phyloP scores from a whole-genome alignment of 352 stramenopile species.

The Elongisporangium undulatum region DNA sequence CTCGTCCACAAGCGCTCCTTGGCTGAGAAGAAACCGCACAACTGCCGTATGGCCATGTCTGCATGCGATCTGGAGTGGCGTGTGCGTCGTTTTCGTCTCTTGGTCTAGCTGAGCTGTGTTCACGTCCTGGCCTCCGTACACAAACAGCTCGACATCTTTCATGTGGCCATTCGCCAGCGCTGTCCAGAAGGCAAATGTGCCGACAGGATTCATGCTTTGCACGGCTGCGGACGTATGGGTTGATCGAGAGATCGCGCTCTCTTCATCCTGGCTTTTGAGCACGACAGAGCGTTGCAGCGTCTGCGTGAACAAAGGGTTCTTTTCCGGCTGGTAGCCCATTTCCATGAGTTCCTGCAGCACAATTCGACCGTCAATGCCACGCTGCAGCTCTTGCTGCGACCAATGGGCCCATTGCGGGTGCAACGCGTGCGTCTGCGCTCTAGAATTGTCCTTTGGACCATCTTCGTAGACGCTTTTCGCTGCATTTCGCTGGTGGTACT shows the following conservation, averaged over 20 bases:
- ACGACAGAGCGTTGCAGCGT: constrained; percentile 18
- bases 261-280: constrained; percentile 21
- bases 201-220: constrained; percentile 18
- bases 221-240: neutral
- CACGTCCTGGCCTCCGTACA: constrained; percentile 58
- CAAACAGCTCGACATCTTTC: constrained; percentile 58
- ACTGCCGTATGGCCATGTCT: constrained; percentile 39
- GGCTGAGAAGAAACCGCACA: constrained; percentile 37
- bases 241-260: neutral
- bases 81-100: constrained; percentile 26
- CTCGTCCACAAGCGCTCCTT: constrained; percentile 38
- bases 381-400: constrained; percentile 51
- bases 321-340: constrained; percentile 44
- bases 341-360: constrained; percentile 47
- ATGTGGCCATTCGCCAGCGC: constrained; percentile 37
- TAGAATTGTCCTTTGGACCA: constrained; percentile 9
- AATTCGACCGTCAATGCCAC: constrained; percentile 54
- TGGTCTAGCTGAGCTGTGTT: constrained; percentile 31
- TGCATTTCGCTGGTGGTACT: constrained; percentile 23
- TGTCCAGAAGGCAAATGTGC: constrained; percentile 42
- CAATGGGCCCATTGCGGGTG: constrained; percentile 64
- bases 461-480: constrained; percentile 43
- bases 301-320: constrained; percentile 54
- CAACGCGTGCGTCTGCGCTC: constrained; percentile 17
- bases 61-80: constrained; percentile 50